A percentile compares a stretch with the other conserved stretches of the same genome.
Evolutionary conservation across 164 flowering plant species (phyloP).

Genomic region (Cinnamomum micranthum): DNA sequence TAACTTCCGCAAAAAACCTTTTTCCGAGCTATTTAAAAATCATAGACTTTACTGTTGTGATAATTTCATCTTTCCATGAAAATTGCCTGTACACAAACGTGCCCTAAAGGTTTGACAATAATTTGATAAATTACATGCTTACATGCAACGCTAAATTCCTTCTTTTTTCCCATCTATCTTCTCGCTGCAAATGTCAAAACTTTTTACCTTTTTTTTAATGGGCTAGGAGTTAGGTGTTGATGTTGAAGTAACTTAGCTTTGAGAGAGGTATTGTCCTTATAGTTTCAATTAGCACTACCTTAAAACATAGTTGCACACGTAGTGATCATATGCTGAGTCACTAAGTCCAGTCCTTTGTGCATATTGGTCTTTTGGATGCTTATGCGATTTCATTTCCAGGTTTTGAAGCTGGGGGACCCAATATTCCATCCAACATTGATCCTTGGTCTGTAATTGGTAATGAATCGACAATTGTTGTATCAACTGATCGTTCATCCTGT

Average conservation of each 20-base stretch:
- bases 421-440: slow-evolving; percentile 73
- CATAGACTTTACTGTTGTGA: too few relatives aligned
- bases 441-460: slow-evolving; percentile 89
- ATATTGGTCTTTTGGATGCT: slow-evolving; percentile 5
- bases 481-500: slow-evolving; percentile 77
- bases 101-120: not conserved
- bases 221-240: not conserved
- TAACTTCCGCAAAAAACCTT: too few relatives aligned
- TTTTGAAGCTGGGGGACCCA: slow-evolving; percentile 94
- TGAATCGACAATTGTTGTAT: slow-evolving; percentile 51
- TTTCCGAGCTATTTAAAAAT: too few relatives aligned
- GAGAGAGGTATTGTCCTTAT: not conserved
- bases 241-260: not conserved
- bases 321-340: not conserved
- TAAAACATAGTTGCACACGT: too few relatives aligned
- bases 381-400: slow-evolving; percentile 41
- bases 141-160: not conserved
- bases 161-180: not conserved
- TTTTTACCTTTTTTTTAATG: not conserved
- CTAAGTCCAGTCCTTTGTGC: slow-evolving; percentile 7
- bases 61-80: too few relatives aligned
- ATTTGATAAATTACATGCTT: not conserved
- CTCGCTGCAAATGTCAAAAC: not conserved
- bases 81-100: too few relatives aligned
- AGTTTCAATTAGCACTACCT: not conserved